These are phyloP conservation scores for Microbotryum silenes-acaulis DNA, from an alignment of 1,284 basidiomycete species.

Conservation along the genomic window DNA sequence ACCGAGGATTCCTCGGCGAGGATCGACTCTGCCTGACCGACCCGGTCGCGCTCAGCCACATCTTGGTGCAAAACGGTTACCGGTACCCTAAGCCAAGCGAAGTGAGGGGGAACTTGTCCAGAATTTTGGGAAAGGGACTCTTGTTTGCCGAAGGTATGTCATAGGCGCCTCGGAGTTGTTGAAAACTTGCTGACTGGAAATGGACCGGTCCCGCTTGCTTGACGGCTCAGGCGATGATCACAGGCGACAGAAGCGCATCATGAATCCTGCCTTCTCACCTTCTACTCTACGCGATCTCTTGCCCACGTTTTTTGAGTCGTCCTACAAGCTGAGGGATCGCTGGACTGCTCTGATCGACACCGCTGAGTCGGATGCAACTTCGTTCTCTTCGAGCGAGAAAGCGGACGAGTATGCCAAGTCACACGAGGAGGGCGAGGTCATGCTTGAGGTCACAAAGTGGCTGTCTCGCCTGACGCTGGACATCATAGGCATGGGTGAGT, in stretches of 20 bases:
- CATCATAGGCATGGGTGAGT: slow-evolving; percentile 35
- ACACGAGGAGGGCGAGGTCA: slow-evolving; percentile 11
- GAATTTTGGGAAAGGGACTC: slow-evolving; percentile 38
- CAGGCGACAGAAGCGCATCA: slow-evolving; percentile 28
- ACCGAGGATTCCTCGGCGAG: slow-evolving; percentile 50
- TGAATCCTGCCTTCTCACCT: slow-evolving; percentile 53
- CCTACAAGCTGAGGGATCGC: slow-evolving; percentile 41
- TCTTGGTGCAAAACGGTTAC: slow-evolving; percentile 53
- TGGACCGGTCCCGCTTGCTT: no score
- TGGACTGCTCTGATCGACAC: slow-evolving; percentile 14
- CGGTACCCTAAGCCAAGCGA: slow-evolving; percentile 61
- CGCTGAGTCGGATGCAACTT: slow-evolving; percentile 9
- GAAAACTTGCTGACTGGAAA: neutral
- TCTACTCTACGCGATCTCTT: slow-evolving; percentile 52
- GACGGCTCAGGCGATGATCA: slow-evolving; percentile 33
- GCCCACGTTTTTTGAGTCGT: slow-evolving; percentile 59
- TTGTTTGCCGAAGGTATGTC: slow-evolving; percentile 44
- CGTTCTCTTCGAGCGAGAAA: slow-evolving; percentile 24
- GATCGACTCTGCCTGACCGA: slow-evolving; percentile 54
- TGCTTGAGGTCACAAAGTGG: slow-evolving; percentile 34
- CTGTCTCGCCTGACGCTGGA: slow-evolving; percentile 36
- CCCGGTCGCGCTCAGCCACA: slow-evolving; percentile 53
- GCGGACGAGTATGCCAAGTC: slow-evolving; percentile 7
- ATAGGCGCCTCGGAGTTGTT: no score
- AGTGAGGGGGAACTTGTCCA: slow-evolving; percentile 50